phyloP scores from a whole-genome alignment of 2,329 filamentous ascomycete genomes.

The Pseudocercospora fuligena region DNA sequence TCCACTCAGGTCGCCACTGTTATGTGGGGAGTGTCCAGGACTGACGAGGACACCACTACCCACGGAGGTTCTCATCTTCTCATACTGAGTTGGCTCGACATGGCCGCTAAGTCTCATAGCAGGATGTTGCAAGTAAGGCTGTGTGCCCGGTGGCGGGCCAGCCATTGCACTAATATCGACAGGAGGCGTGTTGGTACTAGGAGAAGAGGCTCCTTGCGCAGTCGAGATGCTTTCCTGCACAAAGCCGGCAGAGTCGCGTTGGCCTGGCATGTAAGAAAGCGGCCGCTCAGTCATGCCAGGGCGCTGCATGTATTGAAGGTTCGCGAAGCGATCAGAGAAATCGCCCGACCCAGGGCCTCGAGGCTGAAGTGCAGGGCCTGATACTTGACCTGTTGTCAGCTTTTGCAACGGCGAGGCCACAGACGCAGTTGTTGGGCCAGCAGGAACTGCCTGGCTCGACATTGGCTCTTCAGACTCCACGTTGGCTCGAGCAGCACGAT shows the following conservation, averaged over 20 bases:
- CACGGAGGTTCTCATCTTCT: slow-evolving; percentile 28
- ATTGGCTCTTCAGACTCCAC: slow-evolving; percentile 18
- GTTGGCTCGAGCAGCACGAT: not conserved
- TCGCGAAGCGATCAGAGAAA: slow-evolving; percentile 28
- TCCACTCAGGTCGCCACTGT: slow-evolving; percentile 16
- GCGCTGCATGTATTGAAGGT: slow-evolving; percentile 25
- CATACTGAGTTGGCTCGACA: slow-evolving; percentile 32
- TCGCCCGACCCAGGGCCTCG: not conserved
- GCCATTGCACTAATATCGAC: slow-evolving; percentile 31
- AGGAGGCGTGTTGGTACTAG: not conserved
- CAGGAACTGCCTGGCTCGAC: slow-evolving; percentile 24
- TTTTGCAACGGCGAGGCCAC: slow-evolving; percentile 3
- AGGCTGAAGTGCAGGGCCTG: not conserved
- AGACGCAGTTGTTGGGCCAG: slow-evolving; percentile 16
- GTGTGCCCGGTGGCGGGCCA: slow-evolving; percentile 31
- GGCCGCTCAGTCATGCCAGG: slow-evolving; percentile 29
- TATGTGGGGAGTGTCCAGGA: slow-evolving; percentile 11
- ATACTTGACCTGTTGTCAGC: not conserved
- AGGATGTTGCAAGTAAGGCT: slow-evolving; percentile 36
- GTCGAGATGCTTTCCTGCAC: slow-evolving; percentile 28
- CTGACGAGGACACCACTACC: slow-evolving; percentile 13
- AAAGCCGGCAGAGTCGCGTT: slow-evolving; percentile 29
- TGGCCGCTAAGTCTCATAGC: slow-evolving; percentile 25
- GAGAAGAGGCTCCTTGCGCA: not conserved
- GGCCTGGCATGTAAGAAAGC: slow-evolving; percentile 37